phyloP scores from a whole-genome alignment of 2,329 filamentous ascomycete species.

The Alternaria arborescens region DNA sequence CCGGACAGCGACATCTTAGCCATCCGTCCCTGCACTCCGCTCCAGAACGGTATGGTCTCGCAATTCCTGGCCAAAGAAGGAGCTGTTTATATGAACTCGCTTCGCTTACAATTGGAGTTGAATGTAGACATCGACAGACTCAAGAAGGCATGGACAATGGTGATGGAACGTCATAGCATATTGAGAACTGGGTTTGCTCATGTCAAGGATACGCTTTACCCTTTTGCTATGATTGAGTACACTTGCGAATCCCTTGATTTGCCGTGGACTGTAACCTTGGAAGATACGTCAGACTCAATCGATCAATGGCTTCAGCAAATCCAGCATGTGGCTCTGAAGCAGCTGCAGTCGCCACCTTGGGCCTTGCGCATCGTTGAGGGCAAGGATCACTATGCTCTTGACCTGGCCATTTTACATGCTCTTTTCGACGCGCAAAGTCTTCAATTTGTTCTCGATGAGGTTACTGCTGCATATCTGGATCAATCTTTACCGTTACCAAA shows the following conservation, averaged over 20 bases:
- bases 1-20: slow-evolving; percentile 58
- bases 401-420: slow-evolving; percentile 76
- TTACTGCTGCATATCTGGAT: slow-evolving; percentile 57
- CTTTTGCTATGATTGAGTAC: slow-evolving; percentile 81
- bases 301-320: slow-evolving; percentile 37
- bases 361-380: slow-evolving; percentile 59
- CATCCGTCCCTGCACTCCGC: slow-evolving; percentile 78
- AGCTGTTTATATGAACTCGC: slow-evolving; percentile 76
- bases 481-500: slow-evolving; percentile 27
- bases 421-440: slow-evolving; percentile 86
- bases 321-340: slow-evolving; percentile 47
- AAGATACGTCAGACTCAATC: background rate
- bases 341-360: slow-evolving; percentile 70
- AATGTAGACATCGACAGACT: slow-evolving; percentile 55
- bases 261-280: slow-evolving; percentile 41
- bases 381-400: slow-evolving; percentile 40
- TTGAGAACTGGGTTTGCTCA: slow-evolving; percentile 77
- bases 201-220: slow-evolving; percentile 65
- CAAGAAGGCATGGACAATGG: slow-evolving; percentile 65
- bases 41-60: slow-evolving; percentile 82
- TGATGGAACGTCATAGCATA: slow-evolving; percentile 70
- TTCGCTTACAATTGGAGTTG: slow-evolving; percentile 63
- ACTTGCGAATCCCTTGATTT: slow-evolving; percentile 40
- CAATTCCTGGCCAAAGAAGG: slow-evolving; percentile 75
- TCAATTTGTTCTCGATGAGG: slow-evolving; percentile 67